Evolutionary conservation across 1,139 yeast genomes (phyloP).

Genomic region (Yamadazyma pseudoaaseri): DNA sequence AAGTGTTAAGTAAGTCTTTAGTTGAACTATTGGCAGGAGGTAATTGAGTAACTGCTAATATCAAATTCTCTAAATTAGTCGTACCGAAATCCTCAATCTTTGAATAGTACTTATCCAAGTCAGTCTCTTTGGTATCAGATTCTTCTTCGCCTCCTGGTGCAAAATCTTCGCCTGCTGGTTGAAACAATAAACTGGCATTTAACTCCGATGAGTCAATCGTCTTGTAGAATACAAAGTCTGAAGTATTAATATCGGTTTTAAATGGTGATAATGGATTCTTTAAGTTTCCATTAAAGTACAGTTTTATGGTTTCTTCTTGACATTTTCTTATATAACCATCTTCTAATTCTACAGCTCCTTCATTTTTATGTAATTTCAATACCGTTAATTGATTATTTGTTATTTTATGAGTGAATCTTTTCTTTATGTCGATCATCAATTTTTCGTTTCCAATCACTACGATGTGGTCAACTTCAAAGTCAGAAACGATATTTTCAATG

Average conservation of each 20-base stretch:
- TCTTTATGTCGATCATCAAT: conserved; percentile 60
- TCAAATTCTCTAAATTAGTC: conserved; percentile 64
- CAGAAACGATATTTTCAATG: conserved; percentile 60
- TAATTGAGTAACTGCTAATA: conserved; percentile 72
- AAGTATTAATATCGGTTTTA: conserved; percentile 42
- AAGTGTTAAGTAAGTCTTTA: conserved; percentile 52
- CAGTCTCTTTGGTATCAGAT: conserved; percentile 26
- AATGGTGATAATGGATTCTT: conserved; percentile 73
- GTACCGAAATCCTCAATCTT: conserved; percentile 48
- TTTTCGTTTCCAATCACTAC: conserved; percentile 67
- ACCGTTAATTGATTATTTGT: conserved; percentile 42
- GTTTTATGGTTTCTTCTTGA: conserved; percentile 77
- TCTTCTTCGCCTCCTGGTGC: conserved; percentile 28
- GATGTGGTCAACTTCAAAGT: conserved; percentile 57
- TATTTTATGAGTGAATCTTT: conserved; percentile 49
- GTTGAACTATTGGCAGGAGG: conserved; percentile 47
- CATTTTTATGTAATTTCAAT: conserved; percentile 66
- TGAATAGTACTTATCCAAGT: conserved; percentile 34
- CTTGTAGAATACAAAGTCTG: conserved; percentile 39
- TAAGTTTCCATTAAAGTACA: conserved; percentile 83
- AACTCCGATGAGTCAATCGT: conserved; percentile 38
- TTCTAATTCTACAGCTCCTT: conserved; percentile 73
- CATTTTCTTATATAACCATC: conserved; percentile 64
- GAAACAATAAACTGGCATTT: conserved; percentile 36
- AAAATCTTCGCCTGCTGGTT: conserved; percentile 48